Conservation (phyloP, 2,329 filamentous ascomycete genomes). For the Botrytis cinerea region DNA sequence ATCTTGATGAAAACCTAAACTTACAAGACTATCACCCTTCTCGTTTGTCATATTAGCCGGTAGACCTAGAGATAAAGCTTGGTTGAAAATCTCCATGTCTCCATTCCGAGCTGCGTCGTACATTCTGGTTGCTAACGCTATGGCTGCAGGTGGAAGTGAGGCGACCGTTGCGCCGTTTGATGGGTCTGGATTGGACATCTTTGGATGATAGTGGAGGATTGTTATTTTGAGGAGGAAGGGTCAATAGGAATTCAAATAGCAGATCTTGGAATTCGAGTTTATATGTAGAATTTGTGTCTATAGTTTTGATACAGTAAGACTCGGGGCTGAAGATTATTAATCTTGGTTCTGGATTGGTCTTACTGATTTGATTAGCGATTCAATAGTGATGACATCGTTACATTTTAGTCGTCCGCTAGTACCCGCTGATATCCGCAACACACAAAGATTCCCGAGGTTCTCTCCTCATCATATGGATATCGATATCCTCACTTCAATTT, state of each 20-base stretch:
- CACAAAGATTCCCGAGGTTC: not conserved
- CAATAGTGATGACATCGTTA: slow-evolving; percentile 4
- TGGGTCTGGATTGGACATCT: not conserved
- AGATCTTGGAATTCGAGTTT: not conserved
- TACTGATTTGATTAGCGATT: not conserved
- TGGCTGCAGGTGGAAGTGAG: slow-evolving; percentile 59
- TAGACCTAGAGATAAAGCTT: slow-evolving; percentile 65
- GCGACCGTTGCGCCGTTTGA: slow-evolving; percentile 10
- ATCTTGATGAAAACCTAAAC: slow-evolving; percentile 28
- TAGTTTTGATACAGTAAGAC: not conserved
- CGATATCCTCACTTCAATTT: not conserved
- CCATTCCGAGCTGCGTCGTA: slow-evolving; percentile 67
- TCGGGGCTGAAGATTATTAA: slow-evolving; percentile 12
- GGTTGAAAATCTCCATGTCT: slow-evolving; percentile 57
- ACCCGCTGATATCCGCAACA: slow-evolving; percentile 3
- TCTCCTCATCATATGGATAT: not conserved
- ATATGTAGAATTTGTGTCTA: not conserved
- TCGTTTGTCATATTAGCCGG: slow-evolving; percentile 72
- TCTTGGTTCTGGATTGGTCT: not conserved
- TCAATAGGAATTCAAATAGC: too few relatives aligned
- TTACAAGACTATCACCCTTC: slow-evolving; percentile 69
- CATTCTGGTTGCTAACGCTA: slow-evolving; percentile 65
- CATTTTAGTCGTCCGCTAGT: not conserved
- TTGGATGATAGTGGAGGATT: not conserved
- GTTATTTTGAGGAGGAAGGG: not conserved